These are phyloP conservation scores for Vaccinium myrtillus DNA, from an alignment of 148 eudicot species.

Conservation along the genomic window DNA sequence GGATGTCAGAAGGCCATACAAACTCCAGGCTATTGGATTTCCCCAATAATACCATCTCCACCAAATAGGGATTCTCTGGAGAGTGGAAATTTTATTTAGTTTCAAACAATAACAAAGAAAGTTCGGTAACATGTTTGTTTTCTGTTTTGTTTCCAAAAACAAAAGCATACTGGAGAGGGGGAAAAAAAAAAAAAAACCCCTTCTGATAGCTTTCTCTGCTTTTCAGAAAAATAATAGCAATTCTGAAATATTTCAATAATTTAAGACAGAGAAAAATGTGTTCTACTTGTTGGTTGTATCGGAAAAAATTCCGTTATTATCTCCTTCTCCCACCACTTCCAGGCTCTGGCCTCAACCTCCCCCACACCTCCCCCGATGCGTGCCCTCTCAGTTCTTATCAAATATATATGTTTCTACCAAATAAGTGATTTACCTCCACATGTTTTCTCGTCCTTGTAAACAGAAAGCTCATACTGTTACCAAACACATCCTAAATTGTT, in stretches of 20 bases:
- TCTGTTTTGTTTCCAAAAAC: background rate
- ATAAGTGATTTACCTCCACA: background rate
- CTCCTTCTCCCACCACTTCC: background rate
- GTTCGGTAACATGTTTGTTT: background rate
- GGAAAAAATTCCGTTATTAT: background rate
- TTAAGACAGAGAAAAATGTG: background rate
- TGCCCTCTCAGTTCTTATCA: background rate
- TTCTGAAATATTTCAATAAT: background rate
- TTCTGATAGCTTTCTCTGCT: background rate
- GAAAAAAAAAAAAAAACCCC: background rate
- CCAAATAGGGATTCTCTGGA: conserved; percentile 89
- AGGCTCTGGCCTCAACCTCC: background rate
- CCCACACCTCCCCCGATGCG: background rate
- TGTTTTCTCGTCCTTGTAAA: background rate
- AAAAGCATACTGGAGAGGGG: background rate
- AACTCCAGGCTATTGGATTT: conserved; percentile 94
- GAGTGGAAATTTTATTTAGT: background rate
- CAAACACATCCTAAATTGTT: background rate
- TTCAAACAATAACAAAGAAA: background rate
- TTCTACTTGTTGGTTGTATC: background rate
- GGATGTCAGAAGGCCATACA: conserved; percentile 89
- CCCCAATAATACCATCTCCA: conserved; percentile 99
- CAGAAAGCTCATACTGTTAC: background rate
- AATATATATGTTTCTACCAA: background rate
- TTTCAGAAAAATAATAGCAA: background rate